Evolutionary conservation across 768 basidiomycete species (phyloP).

Genomic region (Mycena vulgaris): DNA sequence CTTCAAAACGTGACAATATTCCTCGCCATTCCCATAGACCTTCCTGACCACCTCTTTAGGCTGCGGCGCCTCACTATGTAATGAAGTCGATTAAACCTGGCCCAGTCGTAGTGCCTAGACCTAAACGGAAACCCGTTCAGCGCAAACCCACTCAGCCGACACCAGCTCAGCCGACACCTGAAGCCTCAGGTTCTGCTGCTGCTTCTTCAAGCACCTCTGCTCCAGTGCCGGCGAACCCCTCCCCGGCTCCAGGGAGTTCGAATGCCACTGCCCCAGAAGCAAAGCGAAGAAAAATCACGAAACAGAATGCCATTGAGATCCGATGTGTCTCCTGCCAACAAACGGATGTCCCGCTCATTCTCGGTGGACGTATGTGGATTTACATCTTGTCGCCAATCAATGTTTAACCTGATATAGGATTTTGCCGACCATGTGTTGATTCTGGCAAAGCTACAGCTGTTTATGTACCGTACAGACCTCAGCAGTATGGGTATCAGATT

Average conservation of each 20-base stretch:
- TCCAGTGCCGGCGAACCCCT: background rate
- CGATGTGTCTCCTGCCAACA: conserved; percentile 74
- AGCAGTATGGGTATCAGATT: background rate
- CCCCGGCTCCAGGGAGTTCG: background rate
- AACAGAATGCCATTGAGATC: conserved; percentile 59
- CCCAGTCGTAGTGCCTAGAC: conserved; percentile 45
- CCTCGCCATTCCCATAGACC: background rate
- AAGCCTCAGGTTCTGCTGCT: conserved; percentile 22
- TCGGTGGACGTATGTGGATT: conserved; percentile 76
- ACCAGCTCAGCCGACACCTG: conserved; percentile 40
- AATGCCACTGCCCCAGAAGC: conserved; percentile 37
- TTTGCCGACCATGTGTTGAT: conserved; percentile 78
- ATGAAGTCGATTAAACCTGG: conserved; percentile 75
- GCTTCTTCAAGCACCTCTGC: background rate
- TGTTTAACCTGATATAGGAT: conserved; percentile 58
- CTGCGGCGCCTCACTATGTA: conserved; percentile 61
- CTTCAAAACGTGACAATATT: conserved; percentile 66
- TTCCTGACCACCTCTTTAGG: conserved; percentile 47
- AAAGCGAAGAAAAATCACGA: conserved; percentile 60
- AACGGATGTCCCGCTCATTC: conserved; percentile 81
- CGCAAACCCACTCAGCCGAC: conserved; percentile 51
- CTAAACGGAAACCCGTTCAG: conserved; percentile 48
- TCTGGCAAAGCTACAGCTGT: conserved; percentile 58
- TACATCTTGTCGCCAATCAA: background rate
- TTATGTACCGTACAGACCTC: conserved; percentile 29